Base-by-base conservation (phyloP, 2,329 filamentous ascomycete species). In the Cladosporium austrohemisphaericum region DNA sequence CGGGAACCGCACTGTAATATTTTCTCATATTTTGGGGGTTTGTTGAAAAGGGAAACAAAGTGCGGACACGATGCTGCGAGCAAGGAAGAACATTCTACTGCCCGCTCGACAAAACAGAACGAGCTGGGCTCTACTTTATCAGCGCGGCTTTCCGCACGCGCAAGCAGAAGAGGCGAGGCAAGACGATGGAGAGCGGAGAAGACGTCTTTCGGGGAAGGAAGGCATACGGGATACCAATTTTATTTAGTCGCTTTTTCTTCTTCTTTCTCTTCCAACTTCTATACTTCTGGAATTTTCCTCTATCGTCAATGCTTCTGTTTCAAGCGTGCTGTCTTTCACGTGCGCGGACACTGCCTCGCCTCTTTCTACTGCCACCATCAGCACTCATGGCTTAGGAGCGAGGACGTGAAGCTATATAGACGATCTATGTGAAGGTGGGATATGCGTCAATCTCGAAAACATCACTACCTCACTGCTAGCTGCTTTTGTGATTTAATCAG, bases 31-130 rank as follows among this genome's bases (percentile, higher is more conserved):
- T 47, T 46, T 37, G 33, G n/a, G n/a, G n/a, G 33, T 25, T 31
- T 18, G 44, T 38, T n/a, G 43, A 46, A 36, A 32, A 36, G n/a
- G 20, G n/a, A 40, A 16, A 29, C 9, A 38, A 38, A n/a, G 41
- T 25, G 33, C 13, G 5, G 33, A 18, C 13, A 28, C 44, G 19
- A 28, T 20, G 26, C 13, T 31, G 44, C 11, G 25, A 14, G 22
- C 19, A 33, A 20, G 16, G n/a, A 46, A 16, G 32, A 19, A 36
- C 16, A 35, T 6, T n/a, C n/a, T n/a, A 35, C n/a, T 14, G 14
- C 14, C 43, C 22, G 44, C 44, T 47, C 35, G 44, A 47, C 44
- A 38, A 47, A 47, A 47, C 44, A 47, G 44, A 47, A 47, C 44
- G 44, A 47, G 44, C 44, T 38, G 44, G 44, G 33, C 44, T 47